phyloP scores from a whole-genome alignment of 495 filamentous ascomycete species.

The Daldinia concentrica region DNA sequence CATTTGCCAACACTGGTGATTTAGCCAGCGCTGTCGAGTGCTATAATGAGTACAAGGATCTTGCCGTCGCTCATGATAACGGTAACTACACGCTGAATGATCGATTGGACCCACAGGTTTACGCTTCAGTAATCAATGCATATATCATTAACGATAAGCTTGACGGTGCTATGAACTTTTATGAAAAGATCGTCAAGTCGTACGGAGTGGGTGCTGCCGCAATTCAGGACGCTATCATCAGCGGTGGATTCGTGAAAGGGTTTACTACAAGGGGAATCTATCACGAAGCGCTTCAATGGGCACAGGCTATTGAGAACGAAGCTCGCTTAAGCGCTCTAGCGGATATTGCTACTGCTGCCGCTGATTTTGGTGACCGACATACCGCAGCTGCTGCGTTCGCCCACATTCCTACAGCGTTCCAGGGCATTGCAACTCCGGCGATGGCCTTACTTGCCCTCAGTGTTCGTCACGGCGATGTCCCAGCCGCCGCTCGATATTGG shows the following conservation, averaged over 20 bases:
- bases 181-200: slow-evolving; percentile 75
- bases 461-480: slow-evolving; percentile 79
- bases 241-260: slow-evolving; percentile 77
- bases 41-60: slow-evolving; percentile 89
- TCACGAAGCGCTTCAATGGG: slow-evolving; percentile 72
- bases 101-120: slow-evolving; percentile 83
- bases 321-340: slow-evolving; percentile 50
- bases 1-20: slow-evolving; percentile 82
- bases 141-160: slow-evolving; percentile 82
- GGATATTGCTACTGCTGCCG: slow-evolving; percentile 66
- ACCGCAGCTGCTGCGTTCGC: slow-evolving; percentile 75
- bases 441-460: slow-evolving; percentile 87
- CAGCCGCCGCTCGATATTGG: slow-evolving; percentile 80
- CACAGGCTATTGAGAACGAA: slow-evolving; percentile 58
- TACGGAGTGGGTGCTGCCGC: slow-evolving; percentile 62
- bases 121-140: slow-evolving; percentile 85
- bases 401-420: slow-evolving; percentile 59
- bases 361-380: slow-evolving; percentile 77
- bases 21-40: slow-evolving; percentile 90
- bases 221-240: slow-evolving; percentile 74
- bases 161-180: slow-evolving; percentile 82
- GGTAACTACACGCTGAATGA: slow-evolving; percentile 75
- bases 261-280: slow-evolving; percentile 70
- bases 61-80: slow-evolving; percentile 82
- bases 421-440: slow-evolving; percentile 68